Percentiles rank a stretch among this genome's conserved stretches.
These are phyloP conservation scores for Candida anutae DNA, from an alignment of 1,139 yeast species.

Conservation along the genomic window DNA sequence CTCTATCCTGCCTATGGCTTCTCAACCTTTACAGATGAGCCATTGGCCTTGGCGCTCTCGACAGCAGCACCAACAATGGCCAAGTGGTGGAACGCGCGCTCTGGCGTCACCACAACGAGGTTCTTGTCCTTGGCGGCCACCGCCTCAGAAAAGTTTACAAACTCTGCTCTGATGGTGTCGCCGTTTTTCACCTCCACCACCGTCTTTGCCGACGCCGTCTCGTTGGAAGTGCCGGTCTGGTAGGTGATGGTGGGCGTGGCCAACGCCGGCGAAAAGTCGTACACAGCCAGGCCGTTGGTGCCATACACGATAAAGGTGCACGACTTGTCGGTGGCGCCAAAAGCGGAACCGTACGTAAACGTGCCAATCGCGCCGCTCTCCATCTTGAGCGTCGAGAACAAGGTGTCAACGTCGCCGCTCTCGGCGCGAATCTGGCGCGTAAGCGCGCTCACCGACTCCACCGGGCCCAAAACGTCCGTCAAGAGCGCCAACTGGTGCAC, in stretches of 20 bases:
- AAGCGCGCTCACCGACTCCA: constrained; percentile 60
- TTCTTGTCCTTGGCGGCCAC: constrained; percentile 56
- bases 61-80: constrained; percentile 83
- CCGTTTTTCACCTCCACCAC: constrained; percentile 56
- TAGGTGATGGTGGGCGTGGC: constrained; percentile 37
- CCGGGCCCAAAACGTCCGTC: constrained; percentile 74
- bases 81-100: constrained; percentile 80
- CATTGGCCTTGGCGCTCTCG: constrained; percentile 56
- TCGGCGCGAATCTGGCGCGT: constrained; percentile 68
- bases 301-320: constrained; percentile 68
- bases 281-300: constrained; percentile 61
- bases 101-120: constrained; percentile 53
- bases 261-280: constrained; percentile 53
- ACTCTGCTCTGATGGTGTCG: constrained; percentile 48
- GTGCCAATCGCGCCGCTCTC: constrained; percentile 71
- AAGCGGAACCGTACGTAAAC: constrained; percentile 85
- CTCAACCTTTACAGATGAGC: constrained; percentile 49
- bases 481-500: constrained; percentile 87
- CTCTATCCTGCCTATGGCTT: constrained; percentile 9
- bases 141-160: constrained; percentile 67
- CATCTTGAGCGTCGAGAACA: constrained; percentile 61
- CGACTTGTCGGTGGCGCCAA: constrained; percentile 73
- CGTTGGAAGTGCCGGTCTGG: constrained; percentile 40
- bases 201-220: constrained; percentile 34
- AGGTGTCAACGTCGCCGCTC: constrained; percentile 75